Percentiles rank a stretch among this genome's conserved stretches.
Conservation (phyloP, 257 asterid species). For the Avicennia marina region DNA sequence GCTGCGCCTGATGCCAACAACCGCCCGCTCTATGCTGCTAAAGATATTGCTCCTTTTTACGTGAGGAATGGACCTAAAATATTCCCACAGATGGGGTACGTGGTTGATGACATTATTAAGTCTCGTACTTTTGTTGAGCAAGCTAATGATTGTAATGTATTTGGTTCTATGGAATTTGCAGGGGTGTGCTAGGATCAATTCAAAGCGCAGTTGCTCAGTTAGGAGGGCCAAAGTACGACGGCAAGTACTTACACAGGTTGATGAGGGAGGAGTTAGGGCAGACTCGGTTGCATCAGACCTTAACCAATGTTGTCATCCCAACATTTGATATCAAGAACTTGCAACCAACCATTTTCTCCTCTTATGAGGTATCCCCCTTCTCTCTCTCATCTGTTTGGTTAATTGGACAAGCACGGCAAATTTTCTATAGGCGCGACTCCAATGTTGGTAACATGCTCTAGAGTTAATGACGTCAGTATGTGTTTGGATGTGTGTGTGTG, state of each 20-base stretch:
- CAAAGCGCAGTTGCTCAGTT: not conserved
- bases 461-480: too few relatives aligned
- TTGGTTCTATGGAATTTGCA: not conserved
- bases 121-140: not conserved
- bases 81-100: constrained; percentile 30
- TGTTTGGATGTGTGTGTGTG: too few relatives aligned
- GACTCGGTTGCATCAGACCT: constrained; percentile 33
- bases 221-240: constrained; percentile 40
- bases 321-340: constrained; percentile 42
- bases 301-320: constrained; percentile 45
- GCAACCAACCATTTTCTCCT: constrained; percentile 47
- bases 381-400: constrained; percentile 6
- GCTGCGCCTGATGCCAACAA: constrained; percentile 33
- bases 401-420: too few relatives aligned
- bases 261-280: constrained; percentile 30
- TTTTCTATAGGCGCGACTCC: too few relatives aligned
- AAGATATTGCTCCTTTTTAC: constrained; percentile 40
- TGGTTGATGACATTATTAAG: too few relatives aligned
- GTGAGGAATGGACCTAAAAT: constrained; percentile 31
- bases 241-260: constrained; percentile 28
- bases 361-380: constrained; percentile 32
- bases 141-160: not conserved
- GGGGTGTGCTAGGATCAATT: constrained; percentile 36
- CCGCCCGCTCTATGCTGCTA: constrained; percentile 45
- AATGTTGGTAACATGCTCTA: too few relatives aligned